Evolutionary conservation across 2,329 filamentous ascomycete genomes (phyloP).

Genomic region (Botrytis elliptica): DNA sequence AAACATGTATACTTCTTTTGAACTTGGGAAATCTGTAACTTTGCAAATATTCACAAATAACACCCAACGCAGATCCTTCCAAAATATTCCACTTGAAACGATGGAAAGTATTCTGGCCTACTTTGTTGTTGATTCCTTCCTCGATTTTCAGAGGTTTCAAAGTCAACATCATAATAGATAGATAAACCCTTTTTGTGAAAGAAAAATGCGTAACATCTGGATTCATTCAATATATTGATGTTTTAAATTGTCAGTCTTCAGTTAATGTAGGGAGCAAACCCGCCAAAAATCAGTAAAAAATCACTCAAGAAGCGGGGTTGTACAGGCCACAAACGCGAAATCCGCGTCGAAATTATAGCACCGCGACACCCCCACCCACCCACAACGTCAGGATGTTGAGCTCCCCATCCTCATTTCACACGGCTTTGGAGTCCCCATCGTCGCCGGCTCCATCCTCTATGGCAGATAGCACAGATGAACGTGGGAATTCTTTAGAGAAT

Average conservation of each 20-base stretch:
- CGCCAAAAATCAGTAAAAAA: background rate
- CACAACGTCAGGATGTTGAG: slow-evolving; percentile 9
- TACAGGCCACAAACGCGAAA: background rate
- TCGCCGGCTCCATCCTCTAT: background rate
- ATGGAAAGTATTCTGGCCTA: background rate
- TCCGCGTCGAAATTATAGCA: slow-evolving; percentile 1
- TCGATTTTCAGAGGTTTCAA: background rate
- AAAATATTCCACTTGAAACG: background rate
- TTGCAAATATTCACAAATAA: background rate
- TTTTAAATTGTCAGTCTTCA: background rate
- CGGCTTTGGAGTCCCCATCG: background rate
- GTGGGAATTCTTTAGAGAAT: background rate
- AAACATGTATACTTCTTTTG: background rate
- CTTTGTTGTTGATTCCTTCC: background rate
- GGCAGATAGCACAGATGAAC: slow-evolving; percentile 1
- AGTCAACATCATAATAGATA: background rate
- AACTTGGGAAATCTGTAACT: background rate
- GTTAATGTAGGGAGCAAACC: background rate
- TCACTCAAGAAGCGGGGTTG: background rate
- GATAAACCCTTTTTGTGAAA: background rate
- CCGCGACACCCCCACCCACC: background rate
- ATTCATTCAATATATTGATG: background rate
- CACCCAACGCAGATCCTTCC: background rate
- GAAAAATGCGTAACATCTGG: background rate
- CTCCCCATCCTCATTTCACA: slow-evolving; percentile 14